A percentile compares a stretch with the other conserved stretches of the same genome.
phyloP scores from a whole-genome alignment of 31 red algal genomes.

The Odonthalia washingtoniensis region DNA sequence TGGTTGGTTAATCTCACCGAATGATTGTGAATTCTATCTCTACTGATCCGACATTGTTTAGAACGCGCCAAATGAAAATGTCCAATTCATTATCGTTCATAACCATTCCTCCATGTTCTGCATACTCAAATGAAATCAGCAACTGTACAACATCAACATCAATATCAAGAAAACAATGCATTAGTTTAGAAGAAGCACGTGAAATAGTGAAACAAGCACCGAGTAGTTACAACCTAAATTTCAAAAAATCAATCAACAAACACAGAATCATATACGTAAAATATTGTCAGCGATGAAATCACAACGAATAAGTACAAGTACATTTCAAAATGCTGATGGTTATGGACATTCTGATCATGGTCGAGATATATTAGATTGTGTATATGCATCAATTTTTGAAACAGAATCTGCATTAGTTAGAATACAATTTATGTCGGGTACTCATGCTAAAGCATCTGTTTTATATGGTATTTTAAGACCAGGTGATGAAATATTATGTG shows the following conservation, averaged over 20 bases:
- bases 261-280: constrained; percentile 38
- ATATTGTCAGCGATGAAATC: constrained; percentile 62
- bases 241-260: constrained; percentile 48
- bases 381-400: constrained; percentile 80
- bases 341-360: constrained; percentile 91
- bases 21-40: too few relatives aligned
- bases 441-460: constrained; percentile 82
- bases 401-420: constrained; percentile 79
- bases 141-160: too few relatives aligned
- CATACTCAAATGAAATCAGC: too few relatives aligned
- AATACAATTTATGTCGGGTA: constrained; percentile 84
- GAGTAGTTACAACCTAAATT: constrained; percentile 47
- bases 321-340: constrained; percentile 76
- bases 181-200: too few relatives aligned
- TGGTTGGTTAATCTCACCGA: too few relatives aligned
- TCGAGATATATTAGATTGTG: constrained; percentile 73
- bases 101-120: too few relatives aligned
- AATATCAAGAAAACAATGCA: too few relatives aligned
- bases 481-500: constrained; percentile 82
- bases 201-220: constrained; percentile 1
- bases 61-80: too few relatives aligned
- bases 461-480: constrained; percentile 82
- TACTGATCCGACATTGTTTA: too few relatives aligned
- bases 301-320: constrained; percentile 59
- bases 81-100: too few relatives aligned